Percentiles rank a stretch among this genome's conserved stretches.
Conservation (phyloP, 495 filamentous ascomycete genomes). For the Aspergillus avenaceus region DNA sequence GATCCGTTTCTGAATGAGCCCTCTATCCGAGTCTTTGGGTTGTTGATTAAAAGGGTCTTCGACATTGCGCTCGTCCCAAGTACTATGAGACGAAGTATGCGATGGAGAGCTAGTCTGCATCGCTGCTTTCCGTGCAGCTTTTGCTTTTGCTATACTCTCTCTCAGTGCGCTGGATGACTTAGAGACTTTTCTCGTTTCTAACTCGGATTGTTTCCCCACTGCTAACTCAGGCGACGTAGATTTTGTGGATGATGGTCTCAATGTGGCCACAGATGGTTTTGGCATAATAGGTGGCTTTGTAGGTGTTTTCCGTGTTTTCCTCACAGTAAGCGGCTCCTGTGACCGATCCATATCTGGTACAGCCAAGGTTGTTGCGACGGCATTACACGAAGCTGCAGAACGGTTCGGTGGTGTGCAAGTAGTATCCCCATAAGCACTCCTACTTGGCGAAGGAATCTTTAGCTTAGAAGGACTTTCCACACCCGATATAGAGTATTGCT, state of each 20-base stretch:
- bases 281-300: constrained; percentile 21
- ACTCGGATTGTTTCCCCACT: constrained; percentile 26
- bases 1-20: constrained; percentile 68
- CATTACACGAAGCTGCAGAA: constrained; percentile 51
- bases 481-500: constrained; percentile 7
- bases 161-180: constrained; percentile 80
- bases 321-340: constrained; percentile 46
- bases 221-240: constrained; percentile 29
- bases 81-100: constrained; percentile 22
- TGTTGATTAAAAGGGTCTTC: constrained; percentile 68
- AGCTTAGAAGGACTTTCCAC: constrained; percentile 26
- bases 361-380: constrained; percentile 56
- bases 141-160: constrained; percentile 91
- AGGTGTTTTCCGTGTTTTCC: constrained; percentile 39
- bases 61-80: constrained; percentile 41
- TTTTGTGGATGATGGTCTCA: constrained; percentile 30
- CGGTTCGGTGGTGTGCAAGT: constrained; percentile 45
- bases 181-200: constrained; percentile 38
- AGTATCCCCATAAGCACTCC: constrained; percentile 43
- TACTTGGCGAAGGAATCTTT: constrained; percentile 19
- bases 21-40: constrained; percentile 57
- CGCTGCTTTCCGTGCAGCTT: constrained; percentile 70
- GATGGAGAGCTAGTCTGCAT: constrained; percentile 26
- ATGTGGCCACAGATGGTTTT: constrained; percentile 29
- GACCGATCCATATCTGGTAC: constrained; percentile 40